A percentile compares a stretch with the other conserved stretches of the same genome.
These are phyloP conservation scores for Casuarina equisetifolia DNA, from an alignment of 306 rosid species.

Conservation along the genomic window DNA sequence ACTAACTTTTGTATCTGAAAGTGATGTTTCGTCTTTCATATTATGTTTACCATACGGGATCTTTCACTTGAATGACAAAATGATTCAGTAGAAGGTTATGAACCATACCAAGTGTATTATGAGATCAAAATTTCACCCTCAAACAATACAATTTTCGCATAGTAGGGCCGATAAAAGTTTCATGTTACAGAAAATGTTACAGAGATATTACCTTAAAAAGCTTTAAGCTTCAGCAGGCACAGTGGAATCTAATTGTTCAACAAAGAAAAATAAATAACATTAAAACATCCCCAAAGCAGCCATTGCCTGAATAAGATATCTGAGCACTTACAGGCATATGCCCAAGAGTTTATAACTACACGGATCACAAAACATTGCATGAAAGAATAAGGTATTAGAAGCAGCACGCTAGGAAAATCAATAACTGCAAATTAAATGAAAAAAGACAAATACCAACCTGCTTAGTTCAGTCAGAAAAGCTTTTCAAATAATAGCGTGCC, in stretches of 20 bases:
- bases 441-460: slow-evolving; percentile 59
- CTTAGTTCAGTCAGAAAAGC: slow-evolving; percentile 57
- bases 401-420: slow-evolving; percentile 26
- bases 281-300: slow-evolving; percentile 26
- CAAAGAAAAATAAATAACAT: slow-evolving; percentile 12
- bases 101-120: background rate
- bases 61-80: background rate
- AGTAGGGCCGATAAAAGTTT: background rate
- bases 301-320: slow-evolving; percentile 9
- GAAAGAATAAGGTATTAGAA: slow-evolving; percentile 33
- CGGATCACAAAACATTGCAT: slow-evolving; percentile 24
- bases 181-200: background rate
- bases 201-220: background rate
- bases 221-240: slow-evolving; percentile 2
- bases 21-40: no score
- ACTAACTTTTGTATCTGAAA: background rate
- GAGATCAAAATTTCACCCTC: background rate
- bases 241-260: slow-evolving; percentile 29
- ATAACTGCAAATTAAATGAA: slow-evolving; percentile 10
- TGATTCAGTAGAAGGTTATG: background rate
- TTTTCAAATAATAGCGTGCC: slow-evolving; percentile 79
- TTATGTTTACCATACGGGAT: background rate
- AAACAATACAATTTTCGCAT: background rate
- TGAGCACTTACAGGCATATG: no score
- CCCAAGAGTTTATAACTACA: slow-evolving; percentile 20